A percentile compares a stretch with the other conserved stretches of the same genome.
phyloP scores from a whole-genome alignment of 305 asterid species.

The Solanum hybrid region DNA sequence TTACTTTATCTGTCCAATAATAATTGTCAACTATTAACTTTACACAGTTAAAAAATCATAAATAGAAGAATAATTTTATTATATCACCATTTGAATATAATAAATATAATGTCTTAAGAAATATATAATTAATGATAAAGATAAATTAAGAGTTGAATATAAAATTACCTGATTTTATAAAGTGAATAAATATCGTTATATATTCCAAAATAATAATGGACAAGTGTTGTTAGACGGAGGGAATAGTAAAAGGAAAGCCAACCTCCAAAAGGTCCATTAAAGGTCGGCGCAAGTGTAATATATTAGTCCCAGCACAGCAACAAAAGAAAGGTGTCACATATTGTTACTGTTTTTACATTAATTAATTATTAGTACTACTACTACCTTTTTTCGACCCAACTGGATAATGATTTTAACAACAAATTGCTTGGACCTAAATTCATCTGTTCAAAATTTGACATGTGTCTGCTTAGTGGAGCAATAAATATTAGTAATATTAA shows the following conservation, averaged over 20 bases:
- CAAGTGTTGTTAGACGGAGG: too few relatives aligned
- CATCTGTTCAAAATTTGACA: not conserved
- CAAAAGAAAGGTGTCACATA: not conserved
- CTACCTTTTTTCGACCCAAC: not conserved
- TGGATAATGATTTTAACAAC: not conserved
- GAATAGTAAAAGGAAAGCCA: not conserved
- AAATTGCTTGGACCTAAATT: not conserved
- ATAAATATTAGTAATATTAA: not conserved
- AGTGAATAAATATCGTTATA: too few relatives aligned
- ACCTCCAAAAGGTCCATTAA: not conserved
- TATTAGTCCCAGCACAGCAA: not conserved
- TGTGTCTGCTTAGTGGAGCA: not conserved
- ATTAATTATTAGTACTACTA: not conserved
- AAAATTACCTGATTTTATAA: too few relatives aligned
- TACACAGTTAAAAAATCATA: too few relatives aligned
- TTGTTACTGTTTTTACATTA: not conserved
- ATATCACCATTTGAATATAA: too few relatives aligned
- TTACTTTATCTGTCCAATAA: too few relatives aligned
- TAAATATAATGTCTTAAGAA: too few relatives aligned
- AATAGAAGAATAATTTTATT: too few relatives aligned
- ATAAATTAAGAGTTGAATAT: rapidly evolving
- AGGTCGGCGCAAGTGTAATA: not conserved
- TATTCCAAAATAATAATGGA: too few relatives aligned
- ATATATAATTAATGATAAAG: too few relatives aligned
- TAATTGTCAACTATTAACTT: too few relatives aligned